These are phyloP conservation scores for Cladosporium sp. DNA, from an alignment of 2,329 filamentous ascomycete genomes.

Conservation along the genomic window DNA sequence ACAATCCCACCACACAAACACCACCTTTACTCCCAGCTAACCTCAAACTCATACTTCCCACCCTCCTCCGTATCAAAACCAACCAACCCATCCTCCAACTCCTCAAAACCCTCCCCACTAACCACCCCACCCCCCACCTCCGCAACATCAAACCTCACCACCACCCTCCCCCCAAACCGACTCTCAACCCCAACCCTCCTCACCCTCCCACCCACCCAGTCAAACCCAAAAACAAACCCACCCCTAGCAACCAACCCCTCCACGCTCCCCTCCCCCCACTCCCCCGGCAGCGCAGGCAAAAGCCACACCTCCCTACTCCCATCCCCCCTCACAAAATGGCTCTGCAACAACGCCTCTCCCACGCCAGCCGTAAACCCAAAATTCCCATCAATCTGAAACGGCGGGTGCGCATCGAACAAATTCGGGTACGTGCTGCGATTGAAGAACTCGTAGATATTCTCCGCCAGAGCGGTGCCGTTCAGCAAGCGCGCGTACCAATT, in stretches of 20 bases:
- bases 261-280: slow-evolving; percentile 8
- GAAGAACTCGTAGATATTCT: slow-evolving; percentile 34
- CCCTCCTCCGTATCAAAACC: slow-evolving; percentile 2
- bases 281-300: slow-evolving; percentile 22
- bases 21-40: not conserved
- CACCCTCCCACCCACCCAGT: slow-evolving; percentile 2
- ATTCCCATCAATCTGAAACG: slow-evolving; percentile 59
- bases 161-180: not conserved
- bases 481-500: slow-evolving; percentile 52
- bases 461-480: slow-evolving; percentile 47
- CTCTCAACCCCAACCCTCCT: slow-evolving; percentile 2
- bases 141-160: slow-evolving; percentile 5
- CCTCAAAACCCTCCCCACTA: not conserved
- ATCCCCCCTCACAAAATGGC: slow-evolving; percentile 3
- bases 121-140: not conserved
- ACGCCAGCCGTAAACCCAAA: slow-evolving; percentile 48
- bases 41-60: slow-evolving; percentile 4
- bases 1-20: too few species aligned
- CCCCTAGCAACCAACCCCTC: slow-evolving; percentile 6
- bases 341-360: slow-evolving; percentile 5
- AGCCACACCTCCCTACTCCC: slow-evolving; percentile 6
- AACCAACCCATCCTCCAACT: not conserved
- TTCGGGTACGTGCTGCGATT: slow-evolving; percentile 10
- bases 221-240: slow-evolving; percentile 5
- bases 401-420: slow-evolving; percentile 35